phyloP scores from a whole-genome alignment of 2,329 filamentous ascomycete species.

The Aspergillus proliferans region DNA sequence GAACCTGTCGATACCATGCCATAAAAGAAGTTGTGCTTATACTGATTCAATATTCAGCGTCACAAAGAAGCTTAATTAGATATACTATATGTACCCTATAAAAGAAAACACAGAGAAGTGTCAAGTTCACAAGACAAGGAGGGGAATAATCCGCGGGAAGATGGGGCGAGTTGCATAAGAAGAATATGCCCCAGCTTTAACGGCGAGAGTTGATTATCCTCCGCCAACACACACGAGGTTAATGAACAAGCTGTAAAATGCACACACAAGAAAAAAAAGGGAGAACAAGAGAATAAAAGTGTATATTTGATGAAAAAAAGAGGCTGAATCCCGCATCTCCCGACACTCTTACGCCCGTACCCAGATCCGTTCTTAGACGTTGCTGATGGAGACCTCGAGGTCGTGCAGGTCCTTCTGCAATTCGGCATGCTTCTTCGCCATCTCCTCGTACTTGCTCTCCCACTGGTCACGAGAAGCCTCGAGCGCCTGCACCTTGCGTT shows the following conservation, averaged over 20 bases:
- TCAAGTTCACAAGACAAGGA: slow-evolving; percentile 4
- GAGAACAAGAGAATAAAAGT: background rate
- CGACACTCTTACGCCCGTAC: slow-evolving; percentile 24
- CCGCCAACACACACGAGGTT: slow-evolving; percentile 9
- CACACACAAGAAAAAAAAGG: slow-evolving; percentile 1
- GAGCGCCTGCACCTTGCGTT: slow-evolving; percentile 97
- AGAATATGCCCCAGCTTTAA: slow-evolving; percentile 9
- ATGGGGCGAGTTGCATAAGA: slow-evolving; percentile 5
- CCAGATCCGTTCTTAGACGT: slow-evolving; percentile 60
- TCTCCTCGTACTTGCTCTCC: slow-evolving; percentile 98
- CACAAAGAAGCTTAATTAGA: slow-evolving; percentile 3
- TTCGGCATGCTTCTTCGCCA: slow-evolving; percentile 77
- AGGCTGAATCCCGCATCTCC: slow-evolving; percentile 23
- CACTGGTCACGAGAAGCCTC: slow-evolving; percentile 87
- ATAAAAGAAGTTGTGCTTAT: background rate
- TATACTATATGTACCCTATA: slow-evolving; percentile 12
- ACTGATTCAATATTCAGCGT: background rate
- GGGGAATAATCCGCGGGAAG: background rate
- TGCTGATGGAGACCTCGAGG: slow-evolving; percentile 85
- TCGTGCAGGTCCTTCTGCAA: slow-evolving; percentile 88
- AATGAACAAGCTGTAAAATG: slow-evolving; percentile 21
- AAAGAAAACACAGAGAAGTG: slow-evolving; percentile 10
- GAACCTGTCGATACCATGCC: slow-evolving; percentile 4
- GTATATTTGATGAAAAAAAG: slow-evolving; percentile 15
- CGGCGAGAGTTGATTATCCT: slow-evolving; percentile 8